phyloP scores from a whole-genome alignment of 345 rosid species.

The Boechera retrofracta region DNA sequence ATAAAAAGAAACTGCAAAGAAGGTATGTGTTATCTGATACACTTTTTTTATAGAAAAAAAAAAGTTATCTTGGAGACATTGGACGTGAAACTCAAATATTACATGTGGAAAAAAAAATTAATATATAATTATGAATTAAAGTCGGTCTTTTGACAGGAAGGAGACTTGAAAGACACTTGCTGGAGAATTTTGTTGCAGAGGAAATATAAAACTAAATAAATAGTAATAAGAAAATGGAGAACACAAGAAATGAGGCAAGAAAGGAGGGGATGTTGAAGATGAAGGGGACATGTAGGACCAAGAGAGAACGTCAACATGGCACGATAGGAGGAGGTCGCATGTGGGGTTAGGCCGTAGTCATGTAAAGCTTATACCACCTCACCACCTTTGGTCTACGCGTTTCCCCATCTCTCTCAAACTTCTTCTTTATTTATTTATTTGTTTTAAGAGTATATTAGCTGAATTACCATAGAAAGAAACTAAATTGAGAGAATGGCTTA shows the following conservation, averaged over 20 bases:
- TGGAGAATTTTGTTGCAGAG: slow-evolving; percentile 40
- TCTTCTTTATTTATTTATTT: neutral
- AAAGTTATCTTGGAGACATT: neutral
- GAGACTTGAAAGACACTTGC: slow-evolving; percentile 47
- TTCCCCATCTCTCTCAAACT: slow-evolving; percentile 14
- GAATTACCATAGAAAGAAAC: neutral
- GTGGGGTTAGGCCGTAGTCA: slow-evolving; percentile 81
- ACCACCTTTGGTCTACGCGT: slow-evolving; percentile 33
- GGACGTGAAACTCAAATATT: slow-evolving; percentile 19
- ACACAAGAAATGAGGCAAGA: slow-evolving; percentile 42
- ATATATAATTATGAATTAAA: neutral
- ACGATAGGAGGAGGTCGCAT: slow-evolving; percentile 57
- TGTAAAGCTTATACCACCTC: slow-evolving; percentile 50
- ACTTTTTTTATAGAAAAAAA: neutral
- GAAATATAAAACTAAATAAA: slow-evolving; percentile 11
- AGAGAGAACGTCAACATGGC: slow-evolving; percentile 57
- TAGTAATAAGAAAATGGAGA: neutral
- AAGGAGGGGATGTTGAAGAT: slow-evolving; percentile 28
- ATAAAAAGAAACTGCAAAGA: slow-evolving; percentile 16
- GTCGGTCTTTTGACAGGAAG: slow-evolving; percentile 32
- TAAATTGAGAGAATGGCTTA: neutral
- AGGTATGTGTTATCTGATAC: neutral
- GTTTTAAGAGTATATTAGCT: neutral
- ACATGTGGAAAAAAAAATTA: slow-evolving; percentile 15
- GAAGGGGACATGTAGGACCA: slow-evolving; percentile 60